These are phyloP conservation scores for Malassezia cuniculi DNA, from an alignment of 1,284 basidiomycete species.

Conservation along the genomic window DNA sequence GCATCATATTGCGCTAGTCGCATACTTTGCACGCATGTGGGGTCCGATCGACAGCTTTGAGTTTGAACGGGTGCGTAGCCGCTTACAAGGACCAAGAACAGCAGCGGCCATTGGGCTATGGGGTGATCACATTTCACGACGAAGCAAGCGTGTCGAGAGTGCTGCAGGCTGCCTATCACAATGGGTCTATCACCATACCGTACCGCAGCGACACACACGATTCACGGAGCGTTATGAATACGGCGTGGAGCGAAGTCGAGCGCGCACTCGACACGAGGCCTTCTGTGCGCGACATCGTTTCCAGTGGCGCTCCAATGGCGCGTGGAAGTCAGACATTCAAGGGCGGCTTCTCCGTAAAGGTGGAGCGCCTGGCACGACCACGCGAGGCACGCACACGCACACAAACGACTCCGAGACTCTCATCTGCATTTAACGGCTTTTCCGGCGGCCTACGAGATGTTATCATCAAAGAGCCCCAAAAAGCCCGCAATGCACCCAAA, in stretches of 20 bases:
- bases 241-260: conserved; percentile 1
- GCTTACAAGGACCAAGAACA: conserved; percentile 1
- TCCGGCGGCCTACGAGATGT: background rate
- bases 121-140: conserved; percentile 5
- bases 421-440: conserved; percentile 6
- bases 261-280: conserved; percentile 6
- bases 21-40: conserved; percentile 8
- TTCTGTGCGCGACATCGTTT: conserved; percentile 5
- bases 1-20: conserved; percentile 9
- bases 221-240: too few relatives aligned
- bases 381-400: too few relatives aligned
- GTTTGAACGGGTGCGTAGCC: conserved; percentile 3
- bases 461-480: too few relatives aligned
- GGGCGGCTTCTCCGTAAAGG: conserved; percentile 9
- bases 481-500: too few relatives aligned
- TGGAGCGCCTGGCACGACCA: conserved; percentile 7
- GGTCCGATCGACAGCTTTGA: conserved; percentile 3
- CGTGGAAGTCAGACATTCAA: background rate
- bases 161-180: conserved; percentile 2
- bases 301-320: conserved; percentile 4
- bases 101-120: conserved; percentile 6
- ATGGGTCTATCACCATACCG: too few relatives aligned
- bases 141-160: conserved; percentile 1
- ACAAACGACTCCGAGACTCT: background rate
- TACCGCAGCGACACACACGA: too few relatives aligned